These are phyloP conservation scores for Paracoccidioides lutzii DNA, from an alignment of 2,329 filamentous ascomycete genomes.

Conservation along the genomic window DNA sequence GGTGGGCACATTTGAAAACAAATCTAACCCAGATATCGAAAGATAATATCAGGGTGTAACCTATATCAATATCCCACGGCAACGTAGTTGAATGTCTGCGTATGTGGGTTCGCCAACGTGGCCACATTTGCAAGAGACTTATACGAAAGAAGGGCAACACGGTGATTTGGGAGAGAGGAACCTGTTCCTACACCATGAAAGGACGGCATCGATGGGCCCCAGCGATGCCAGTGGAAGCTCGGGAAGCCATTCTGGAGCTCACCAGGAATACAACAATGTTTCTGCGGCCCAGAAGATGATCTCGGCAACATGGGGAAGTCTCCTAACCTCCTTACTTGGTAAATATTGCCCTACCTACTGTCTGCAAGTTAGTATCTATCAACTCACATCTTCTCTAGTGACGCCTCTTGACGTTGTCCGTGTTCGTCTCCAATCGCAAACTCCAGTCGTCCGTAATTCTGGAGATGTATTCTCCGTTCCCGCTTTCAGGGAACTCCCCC, in stretches of 20 bases:
- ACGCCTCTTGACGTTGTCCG: slow-evolving; percentile 95
- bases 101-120: slow-evolving; percentile 11
- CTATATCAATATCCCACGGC: neutral
- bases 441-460: slow-evolving; percentile 33
- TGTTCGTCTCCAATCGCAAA: slow-evolving; percentile 83
- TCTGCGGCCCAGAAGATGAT: slow-evolving; percentile 86
- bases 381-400: slow-evolving; percentile 41
- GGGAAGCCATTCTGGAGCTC: slow-evolving; percentile 11
- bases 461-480: slow-evolving; percentile 36
- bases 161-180: slow-evolving; percentile 1
- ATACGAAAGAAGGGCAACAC: slow-evolving; percentile 4
- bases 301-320: slow-evolving; percentile 78
- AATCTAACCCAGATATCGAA: neutral
- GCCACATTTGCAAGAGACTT: slow-evolving; percentile 15
- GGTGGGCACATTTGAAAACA: neutral
- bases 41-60: neutral
- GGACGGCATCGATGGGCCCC: slow-evolving; percentile 21
- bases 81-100: slow-evolving; percentile 15
- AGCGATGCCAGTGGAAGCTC: slow-evolving; percentile 15
- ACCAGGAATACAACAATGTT: slow-evolving; percentile 39
- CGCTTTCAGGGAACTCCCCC: slow-evolving; percentile 56
- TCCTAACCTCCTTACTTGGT: slow-evolving; percentile 84
- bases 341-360: slow-evolving; percentile 12
- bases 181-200: slow-evolving; percentile 23
- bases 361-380: neutral